phyloP scores from a whole-genome alignment of 257 asterid genomes.

The Solanum habrochaites region DNA sequence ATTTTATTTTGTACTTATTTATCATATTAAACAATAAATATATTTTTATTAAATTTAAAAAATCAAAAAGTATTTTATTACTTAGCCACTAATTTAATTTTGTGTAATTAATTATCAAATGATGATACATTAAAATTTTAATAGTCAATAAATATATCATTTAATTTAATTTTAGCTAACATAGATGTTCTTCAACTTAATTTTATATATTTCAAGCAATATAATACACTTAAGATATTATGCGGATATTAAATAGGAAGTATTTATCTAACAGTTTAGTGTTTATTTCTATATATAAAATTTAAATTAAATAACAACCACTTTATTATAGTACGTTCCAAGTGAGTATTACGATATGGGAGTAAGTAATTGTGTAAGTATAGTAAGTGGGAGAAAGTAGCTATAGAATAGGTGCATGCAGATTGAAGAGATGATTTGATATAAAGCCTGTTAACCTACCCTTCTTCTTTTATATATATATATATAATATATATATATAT shows the following conservation, averaged over 20 bases:
- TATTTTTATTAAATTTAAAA: not conserved
- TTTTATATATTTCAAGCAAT: too few relatives aligned
- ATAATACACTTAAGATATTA: too few relatives aligned
- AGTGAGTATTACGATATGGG: not conserved
- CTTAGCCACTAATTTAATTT: too few relatives aligned
- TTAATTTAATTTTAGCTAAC: not conserved
- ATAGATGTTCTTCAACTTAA: not conserved
- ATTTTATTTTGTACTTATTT: not conserved
- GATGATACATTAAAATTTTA: not conserved
- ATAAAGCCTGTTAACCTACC: constrained; percentile 29
- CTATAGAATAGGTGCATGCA: constrained; percentile 6
- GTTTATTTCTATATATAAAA: not conserved
- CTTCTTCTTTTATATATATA: too few relatives aligned
- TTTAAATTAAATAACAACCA: not conserved
- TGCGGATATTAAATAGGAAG: too few relatives aligned
- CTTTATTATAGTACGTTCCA: too few relatives aligned
- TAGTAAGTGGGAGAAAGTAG: not conserved
- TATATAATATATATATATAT: too few relatives aligned
- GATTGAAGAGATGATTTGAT: constrained; percentile 49
- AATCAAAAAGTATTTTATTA: not conserved
- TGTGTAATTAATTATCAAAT: not conserved
- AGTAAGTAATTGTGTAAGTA: not conserved
- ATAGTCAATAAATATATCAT: not conserved
- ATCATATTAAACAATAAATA: not conserved
- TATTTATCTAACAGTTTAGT: accelerated